Conservation (phyloP, 2,329 filamentous ascomycete species). For the Dothiorella sarmentorum region DNA sequence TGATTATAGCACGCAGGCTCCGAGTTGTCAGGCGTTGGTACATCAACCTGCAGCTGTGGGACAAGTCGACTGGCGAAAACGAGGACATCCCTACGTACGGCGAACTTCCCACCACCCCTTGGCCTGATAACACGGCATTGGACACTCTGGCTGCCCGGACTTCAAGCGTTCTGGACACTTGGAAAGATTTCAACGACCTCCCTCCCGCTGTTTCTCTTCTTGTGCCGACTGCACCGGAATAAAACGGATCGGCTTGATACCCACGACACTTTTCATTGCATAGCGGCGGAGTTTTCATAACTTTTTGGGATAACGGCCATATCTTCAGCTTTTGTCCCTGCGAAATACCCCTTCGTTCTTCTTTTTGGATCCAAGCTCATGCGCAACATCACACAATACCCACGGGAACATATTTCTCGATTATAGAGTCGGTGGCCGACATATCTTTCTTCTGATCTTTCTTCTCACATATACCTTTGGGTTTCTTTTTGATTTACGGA, state of each 20-base stretch:
- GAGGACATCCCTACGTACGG: neutral
- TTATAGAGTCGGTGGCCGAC: neutral
- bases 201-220: slow-evolving; percentile 16
- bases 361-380: slow-evolving; percentile 1
- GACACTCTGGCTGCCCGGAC: slow-evolving; percentile 7
- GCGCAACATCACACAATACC: neutral
- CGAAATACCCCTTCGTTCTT: slow-evolving; percentile 15
- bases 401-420: neutral
- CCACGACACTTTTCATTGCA: slow-evolving; percentile 13
- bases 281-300: slow-evolving; percentile 17
- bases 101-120: slow-evolving; percentile 4
- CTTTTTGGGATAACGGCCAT: slow-evolving; percentile 5
- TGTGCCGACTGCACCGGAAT: neutral
- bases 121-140: neutral
- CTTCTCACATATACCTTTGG: neutral
- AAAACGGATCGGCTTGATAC: slow-evolving; percentile 11
- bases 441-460: neutral
- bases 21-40: slow-evolving; percentile 13
- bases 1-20: slow-evolving; percentile 3
- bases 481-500: neutral
- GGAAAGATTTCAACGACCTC: slow-evolving; percentile 12
- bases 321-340: neutral
- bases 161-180: slow-evolving; percentile 15
- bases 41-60: slow-evolving; percentile 12
- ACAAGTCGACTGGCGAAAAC: neutral